phyloP scores from a whole-genome alignment of 768 basidiomycete genomes.

The Albatrellus ellisii region DNA sequence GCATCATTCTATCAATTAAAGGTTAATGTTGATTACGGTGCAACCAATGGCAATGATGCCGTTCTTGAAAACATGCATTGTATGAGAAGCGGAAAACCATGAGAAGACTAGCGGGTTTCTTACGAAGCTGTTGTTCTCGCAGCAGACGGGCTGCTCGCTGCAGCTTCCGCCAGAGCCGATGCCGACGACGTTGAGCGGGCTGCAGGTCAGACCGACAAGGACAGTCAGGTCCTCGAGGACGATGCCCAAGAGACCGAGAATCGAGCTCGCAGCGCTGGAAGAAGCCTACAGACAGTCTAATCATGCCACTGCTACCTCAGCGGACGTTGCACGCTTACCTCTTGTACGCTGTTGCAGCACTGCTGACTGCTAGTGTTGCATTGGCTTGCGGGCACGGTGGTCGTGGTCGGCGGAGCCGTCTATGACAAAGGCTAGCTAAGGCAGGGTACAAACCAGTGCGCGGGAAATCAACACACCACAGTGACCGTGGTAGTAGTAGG shows the following conservation, averaged over 20 bases:
- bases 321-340: not conserved
- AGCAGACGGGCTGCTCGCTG: constrained; percentile 2
- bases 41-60: constrained; percentile 27
- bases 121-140: constrained; percentile 9
- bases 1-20: too few relatives aligned
- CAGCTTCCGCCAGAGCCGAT: not conserved
- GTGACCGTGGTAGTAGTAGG: too few relatives aligned
- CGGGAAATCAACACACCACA: too few relatives aligned
- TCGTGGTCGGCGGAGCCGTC: not conserved
- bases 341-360: constrained; percentile 8
- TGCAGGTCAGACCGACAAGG: constrained; percentile 6
- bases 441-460: too few relatives aligned
- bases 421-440: too few relatives aligned
- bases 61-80: not conserved
- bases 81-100: not conserved
- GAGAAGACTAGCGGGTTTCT: not conserved
- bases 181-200: constrained; percentile 4
- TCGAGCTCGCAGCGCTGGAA: not conserved
- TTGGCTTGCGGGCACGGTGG: not conserved
- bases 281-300: not conserved
- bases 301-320: not conserved
- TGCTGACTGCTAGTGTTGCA: constrained; percentile 3
- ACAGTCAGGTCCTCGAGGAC: constrained; percentile 1
- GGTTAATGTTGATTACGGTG: constrained; percentile 19
- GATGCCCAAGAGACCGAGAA: constrained; percentile 4